Conservation (phyloP, 139 green algal genomes). For the Gonium pectorale region DNA sequence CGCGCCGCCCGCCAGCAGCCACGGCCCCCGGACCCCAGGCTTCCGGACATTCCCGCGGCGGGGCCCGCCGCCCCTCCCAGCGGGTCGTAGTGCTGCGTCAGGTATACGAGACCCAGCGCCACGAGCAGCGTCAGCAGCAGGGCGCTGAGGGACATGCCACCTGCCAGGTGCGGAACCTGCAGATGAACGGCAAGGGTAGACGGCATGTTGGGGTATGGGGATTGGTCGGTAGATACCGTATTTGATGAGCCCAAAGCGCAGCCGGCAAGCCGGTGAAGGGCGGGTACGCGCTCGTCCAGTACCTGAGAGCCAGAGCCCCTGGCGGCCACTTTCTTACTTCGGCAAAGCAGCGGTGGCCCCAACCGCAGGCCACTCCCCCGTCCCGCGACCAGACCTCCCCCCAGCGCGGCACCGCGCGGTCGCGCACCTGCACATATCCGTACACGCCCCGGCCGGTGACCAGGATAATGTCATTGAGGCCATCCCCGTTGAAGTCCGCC, state of each 20-base stretch:
- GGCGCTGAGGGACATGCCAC: constrained; percentile 81
- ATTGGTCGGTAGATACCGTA: not conserved
- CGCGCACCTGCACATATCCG: constrained; percentile 68
- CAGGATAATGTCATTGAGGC: constrained; percentile 90
- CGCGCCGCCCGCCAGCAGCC: not conserved
- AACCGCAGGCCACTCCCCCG: not conserved
- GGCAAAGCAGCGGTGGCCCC: no score
- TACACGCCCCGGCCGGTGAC: constrained; percentile 61
- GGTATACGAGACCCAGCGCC: constrained; percentile 85
- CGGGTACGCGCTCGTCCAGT: not conserved
- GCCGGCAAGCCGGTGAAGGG: not conserved
- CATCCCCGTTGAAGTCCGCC: constrained; percentile 92
- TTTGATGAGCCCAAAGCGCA: not conserved
- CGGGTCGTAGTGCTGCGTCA: constrained; percentile 71
- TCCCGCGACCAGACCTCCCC: not conserved
- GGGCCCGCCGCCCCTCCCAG: constrained; percentile 11
- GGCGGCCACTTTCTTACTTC: not conserved
- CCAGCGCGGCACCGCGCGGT: not conserved
- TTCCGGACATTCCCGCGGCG: no score
- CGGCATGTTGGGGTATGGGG: not conserved
- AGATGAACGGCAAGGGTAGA: not conserved
- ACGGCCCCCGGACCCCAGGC: no score
- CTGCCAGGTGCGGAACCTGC: constrained; percentile 77
- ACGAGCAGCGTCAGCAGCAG: constrained; percentile 89
- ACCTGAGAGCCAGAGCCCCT: not conserved